Evolutionary conservation across 495 filamentous ascomycete genomes (phyloP).

Genomic region (Xylaria sp.): DNA sequence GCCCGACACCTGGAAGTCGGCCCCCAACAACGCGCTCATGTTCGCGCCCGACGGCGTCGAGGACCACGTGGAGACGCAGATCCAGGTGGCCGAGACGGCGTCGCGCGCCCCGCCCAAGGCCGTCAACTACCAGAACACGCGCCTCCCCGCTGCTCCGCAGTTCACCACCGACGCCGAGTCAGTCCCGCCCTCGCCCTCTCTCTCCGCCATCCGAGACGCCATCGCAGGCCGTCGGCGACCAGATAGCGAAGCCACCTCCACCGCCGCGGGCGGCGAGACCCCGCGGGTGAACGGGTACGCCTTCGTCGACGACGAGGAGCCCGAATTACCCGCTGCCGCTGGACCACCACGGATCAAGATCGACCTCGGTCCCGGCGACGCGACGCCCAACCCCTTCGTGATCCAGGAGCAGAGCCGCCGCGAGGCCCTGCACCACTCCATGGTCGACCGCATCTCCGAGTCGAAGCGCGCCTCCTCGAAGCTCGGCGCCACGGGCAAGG

Average conservation of each 20-base stretch:
- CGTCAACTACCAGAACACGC: slow-evolving; percentile 85
- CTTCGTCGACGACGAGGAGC: slow-evolving; percentile 85
- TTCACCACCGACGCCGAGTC: slow-evolving; percentile 36
- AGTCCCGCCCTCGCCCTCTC: slow-evolving; percentile 75
- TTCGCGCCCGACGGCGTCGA: slow-evolving; percentile 76
- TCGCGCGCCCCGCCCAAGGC: slow-evolving; percentile 77
- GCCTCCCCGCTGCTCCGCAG: slow-evolving; percentile 60
- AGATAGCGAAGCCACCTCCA: slow-evolving; percentile 70
- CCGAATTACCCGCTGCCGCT: slow-evolving; percentile 45
- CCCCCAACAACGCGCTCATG: slow-evolving; percentile 86
- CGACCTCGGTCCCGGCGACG: slow-evolving; percentile 65
- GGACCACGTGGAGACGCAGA: slow-evolving; percentile 67
- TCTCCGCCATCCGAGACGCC: slow-evolving; percentile 86
- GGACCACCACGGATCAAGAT: slow-evolving; percentile 37
- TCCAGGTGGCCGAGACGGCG: slow-evolving; percentile 70
- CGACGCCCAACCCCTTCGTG: slow-evolving; percentile 80
- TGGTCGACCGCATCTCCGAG: slow-evolving; percentile 86
- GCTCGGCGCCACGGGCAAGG: slow-evolving; percentile 60
- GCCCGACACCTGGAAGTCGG: slow-evolving; percentile 76
- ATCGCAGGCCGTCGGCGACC: slow-evolving; percentile 75
- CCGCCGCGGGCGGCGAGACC: slow-evolving; percentile 66
- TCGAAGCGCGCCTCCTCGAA: slow-evolving; percentile 64
- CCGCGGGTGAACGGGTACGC: slow-evolving; percentile 91
- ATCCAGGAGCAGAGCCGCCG: slow-evolving; percentile 77
- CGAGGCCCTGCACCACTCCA: slow-evolving; percentile 84